These are phyloP conservation scores for Phytophthora ohioensis DNA, from an alignment of 352 stramenopile genomes.

Conservation along the genomic window DNA sequence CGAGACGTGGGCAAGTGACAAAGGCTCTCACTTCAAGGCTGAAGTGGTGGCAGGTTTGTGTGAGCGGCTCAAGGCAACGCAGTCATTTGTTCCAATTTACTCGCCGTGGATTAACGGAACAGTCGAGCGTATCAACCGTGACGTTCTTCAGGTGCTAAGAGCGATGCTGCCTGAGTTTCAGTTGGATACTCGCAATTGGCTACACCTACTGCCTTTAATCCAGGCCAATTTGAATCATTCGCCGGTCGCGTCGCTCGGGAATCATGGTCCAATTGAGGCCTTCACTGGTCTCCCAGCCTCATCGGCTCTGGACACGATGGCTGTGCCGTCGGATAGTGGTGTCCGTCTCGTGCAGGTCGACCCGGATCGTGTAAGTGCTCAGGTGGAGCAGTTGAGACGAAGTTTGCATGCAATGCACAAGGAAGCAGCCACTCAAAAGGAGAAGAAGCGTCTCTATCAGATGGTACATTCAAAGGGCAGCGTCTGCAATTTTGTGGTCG, in stretches of 20 bases:
- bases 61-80: slow-evolving; percentile 6
- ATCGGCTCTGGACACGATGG: neutral
- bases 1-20: slow-evolving; percentile 8
- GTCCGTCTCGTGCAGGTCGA: neutral
- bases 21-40: slow-evolving; percentile 29
- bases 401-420: slow-evolving; percentile 1
- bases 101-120: slow-evolving; percentile 9
- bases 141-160: slow-evolving; percentile 27
- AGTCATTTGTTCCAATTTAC: slow-evolving; percentile 17
- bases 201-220: slow-evolving; percentile 24
- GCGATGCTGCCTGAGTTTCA: slow-evolving; percentile 14
- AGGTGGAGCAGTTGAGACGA: neutral
- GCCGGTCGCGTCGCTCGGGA: neutral
- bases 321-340: neutral
- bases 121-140: slow-evolving; percentile 23
- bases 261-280: slow-evolving; percentile 2
- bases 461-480: neutral
- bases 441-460: neutral
- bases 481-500: neutral
- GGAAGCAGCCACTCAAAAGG: neutral
- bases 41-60: slow-evolving; percentile 26
- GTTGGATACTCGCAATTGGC: slow-evolving; percentile 18
- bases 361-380: neutral
- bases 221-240: slow-evolving; percentile 29
- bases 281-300: slow-evolving; percentile 26